Percentiles rank a stretch among this genome's conserved stretches.
Conservation (phyloP, 768 basidiomycete genomes). For the Auricularia auricula-judae region DNA sequence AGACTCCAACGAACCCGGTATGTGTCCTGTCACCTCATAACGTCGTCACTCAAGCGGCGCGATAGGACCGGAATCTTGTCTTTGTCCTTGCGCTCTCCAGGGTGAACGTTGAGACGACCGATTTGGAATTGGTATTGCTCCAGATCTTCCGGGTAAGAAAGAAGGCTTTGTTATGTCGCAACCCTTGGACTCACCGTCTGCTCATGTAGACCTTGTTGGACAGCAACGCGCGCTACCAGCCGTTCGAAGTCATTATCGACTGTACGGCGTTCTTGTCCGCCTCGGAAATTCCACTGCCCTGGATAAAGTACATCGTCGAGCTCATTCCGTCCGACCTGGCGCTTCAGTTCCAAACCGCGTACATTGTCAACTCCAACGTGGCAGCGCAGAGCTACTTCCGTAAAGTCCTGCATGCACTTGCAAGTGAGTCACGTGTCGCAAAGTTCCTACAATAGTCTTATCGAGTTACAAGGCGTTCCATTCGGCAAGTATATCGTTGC, state of each 20-base stretch:
- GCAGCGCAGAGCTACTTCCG: conserved; percentile 64
- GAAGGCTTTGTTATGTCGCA: conserved; percentile 1
- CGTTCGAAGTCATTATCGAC: conserved; percentile 68
- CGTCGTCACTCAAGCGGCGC: background rate
- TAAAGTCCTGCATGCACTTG: conserved; percentile 60
- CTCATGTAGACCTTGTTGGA: conserved; percentile 20
- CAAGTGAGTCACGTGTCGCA: conserved; percentile 23
- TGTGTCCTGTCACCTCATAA: conserved; percentile 4
- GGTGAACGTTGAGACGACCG: conserved; percentile 69
- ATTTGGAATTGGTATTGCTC: conserved; percentile 67
- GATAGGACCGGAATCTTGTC: conserved; percentile 9
- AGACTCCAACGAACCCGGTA: conserved; percentile 38
- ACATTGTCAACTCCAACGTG: conserved; percentile 66
- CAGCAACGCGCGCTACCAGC: background rate
- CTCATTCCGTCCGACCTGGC: conserved; percentile 63
- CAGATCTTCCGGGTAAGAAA: conserved; percentile 57
- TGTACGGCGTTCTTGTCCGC: conserved; percentile 66
- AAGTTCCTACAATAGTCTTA: background rate
- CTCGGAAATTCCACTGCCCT: conserved; percentile 72
- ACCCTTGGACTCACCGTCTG: conserved; percentile 12
- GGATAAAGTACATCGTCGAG: conserved; percentile 70
- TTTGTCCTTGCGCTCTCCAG: conserved; percentile 58
- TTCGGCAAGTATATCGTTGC: conserved; percentile 43
- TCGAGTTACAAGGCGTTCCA: conserved; percentile 30
- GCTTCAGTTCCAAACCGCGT: conserved; percentile 43